These are phyloP conservation scores for Kwoniella sp. DNA, from an alignment of 768 basidiomycete genomes.

Conservation along the genomic window DNA sequence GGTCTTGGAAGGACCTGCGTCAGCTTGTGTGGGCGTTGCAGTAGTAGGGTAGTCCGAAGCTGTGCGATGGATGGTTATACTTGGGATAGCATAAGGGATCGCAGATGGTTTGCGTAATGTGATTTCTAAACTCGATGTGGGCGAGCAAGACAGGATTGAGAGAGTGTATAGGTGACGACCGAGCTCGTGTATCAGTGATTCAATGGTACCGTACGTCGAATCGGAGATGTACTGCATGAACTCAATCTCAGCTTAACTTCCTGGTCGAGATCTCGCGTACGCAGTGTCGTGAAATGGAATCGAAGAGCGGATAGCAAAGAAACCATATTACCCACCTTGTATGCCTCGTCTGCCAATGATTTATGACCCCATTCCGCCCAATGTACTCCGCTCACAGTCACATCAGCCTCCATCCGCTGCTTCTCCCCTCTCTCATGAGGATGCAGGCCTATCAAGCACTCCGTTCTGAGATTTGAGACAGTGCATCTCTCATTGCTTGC, in stretches of 20 bases:
- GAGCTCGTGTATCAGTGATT: conserved; percentile 67
- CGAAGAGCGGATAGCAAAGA: no score
- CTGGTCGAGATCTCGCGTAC: no score
- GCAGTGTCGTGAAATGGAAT: no score
- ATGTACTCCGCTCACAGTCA: conserved; percentile 46
- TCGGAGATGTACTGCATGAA: conserved; percentile 59
- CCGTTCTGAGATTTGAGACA: conserved; percentile 61
- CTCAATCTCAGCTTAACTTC: conserved; percentile 12
- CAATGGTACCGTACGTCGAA: conserved; percentile 67
- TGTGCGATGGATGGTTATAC: conserved; percentile 63
- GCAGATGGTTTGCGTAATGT: conserved; percentile 73
- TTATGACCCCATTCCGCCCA: conserved; percentile 57
- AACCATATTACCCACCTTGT: conserved; percentile 54
- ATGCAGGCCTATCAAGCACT: conserved; percentile 69
- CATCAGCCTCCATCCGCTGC: conserved; percentile 65
- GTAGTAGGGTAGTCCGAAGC: conserved; percentile 2
- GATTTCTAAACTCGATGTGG: conserved; percentile 59
- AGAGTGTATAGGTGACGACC: conserved; percentile 60
- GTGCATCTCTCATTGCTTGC: no score
- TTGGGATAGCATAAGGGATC: conserved; percentile 69
- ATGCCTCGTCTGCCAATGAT: conserved; percentile 55
- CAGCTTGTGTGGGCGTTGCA: background rate
- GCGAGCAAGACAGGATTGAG: conserved; percentile 32
- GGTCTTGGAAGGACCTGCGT: background rate
- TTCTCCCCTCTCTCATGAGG: conserved; percentile 66